Base-by-base conservation (phyloP, 2,329 filamentous ascomycete genomes). In the Xylaria sp. region DNA sequence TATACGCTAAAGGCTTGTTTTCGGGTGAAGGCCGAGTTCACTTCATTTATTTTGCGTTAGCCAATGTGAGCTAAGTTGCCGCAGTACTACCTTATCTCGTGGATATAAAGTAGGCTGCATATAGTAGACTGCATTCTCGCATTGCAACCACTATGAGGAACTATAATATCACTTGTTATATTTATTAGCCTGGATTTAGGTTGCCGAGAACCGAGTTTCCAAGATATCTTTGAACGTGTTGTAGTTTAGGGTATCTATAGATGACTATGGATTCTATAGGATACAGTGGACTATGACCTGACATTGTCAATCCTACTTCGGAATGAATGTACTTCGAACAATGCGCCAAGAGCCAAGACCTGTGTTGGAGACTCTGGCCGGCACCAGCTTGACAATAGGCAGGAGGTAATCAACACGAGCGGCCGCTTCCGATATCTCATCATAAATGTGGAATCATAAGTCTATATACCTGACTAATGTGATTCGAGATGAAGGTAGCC, bases 271-370 rank as follows among this genome's bases (percentile, higher is more conserved):
- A 15, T 39, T 18, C 7, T 15, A 15, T 39, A 39, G 36, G 36
- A 39, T 18, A 5, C 13, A 6, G 13, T 39, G 13, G 18, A 39
- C 8, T 8, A 32, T 32, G 20, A 41, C 6, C 12, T 41, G 28
- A 23, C 39, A 8, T 30, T 4, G n/a, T 13, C 15, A 20, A 9
- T 28, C 28, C 12, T 39, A 30, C 56, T 8, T 39, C 15, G 15
- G 9, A 41, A 28, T 25, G 25, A n/a, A 41, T 20, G 13, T n/a
- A 36, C 4, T 57, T 32, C 20, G 43, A 12, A 9, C 20, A 18
- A 57, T 39, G 36, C 36, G 52, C 43, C 52, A 61, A 65, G 63
- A n/a, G 52, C 43, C 52, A 61, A 65, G 63, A n/a, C 36, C 13
- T 39, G 41, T 30, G 20, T 23, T 43, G 25, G 25, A 15, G 8